Evolutionary conservation across 2,329 filamentous ascomycete genomes (phyloP), one percentile per base, ranked within the genome.

Genomic region (Tricladium varicosporioides): DNA sequence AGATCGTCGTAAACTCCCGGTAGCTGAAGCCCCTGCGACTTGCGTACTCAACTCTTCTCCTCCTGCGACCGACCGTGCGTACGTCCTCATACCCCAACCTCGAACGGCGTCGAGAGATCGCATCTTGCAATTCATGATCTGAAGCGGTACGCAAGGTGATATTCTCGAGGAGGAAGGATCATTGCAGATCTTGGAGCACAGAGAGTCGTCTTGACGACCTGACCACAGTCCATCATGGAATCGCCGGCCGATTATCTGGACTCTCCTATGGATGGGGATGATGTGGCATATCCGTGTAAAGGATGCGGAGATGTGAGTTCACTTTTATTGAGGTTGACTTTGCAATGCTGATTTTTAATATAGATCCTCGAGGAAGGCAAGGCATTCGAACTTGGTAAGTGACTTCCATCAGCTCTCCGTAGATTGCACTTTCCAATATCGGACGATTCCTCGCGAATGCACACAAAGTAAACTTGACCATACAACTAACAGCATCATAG

Each of bases 361-460:
- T 72, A 97, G 92, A 96, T 97, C 65, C 83, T 99, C 16, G 94
- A 99, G 75, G 94, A 99, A 80, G 94, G 94, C 68, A 97, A 97
- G 76, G 94, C 94, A 52, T 99, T 96, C 69, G 94, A 99, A 77
- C 82, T 99, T 69, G 92, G 93, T 97, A 77, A 71, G 82, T 76
- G 62, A 57, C 44, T 32, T 54, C 50, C 33, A 44, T 46, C n/a
- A 11, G 10, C 8, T 15, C 22, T 45, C 15, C 18, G 13, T 16
- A 32, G 13, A 45, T 51, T 48, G 33, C 18, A 48, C 53, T 46
- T 44, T 31, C 43, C 48, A 27, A 4, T 27, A 27, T 27, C 22
- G 22, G 22, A 27, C 22, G 22, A 27, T 27, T 27, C 22, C 22
- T 27, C 22, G 7, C 22, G 22, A 27, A 27, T 27, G 22, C 22